Conservation (phyloP, 2,329 filamentous ascomycete genomes). For the Penicillium sp. region DNA sequence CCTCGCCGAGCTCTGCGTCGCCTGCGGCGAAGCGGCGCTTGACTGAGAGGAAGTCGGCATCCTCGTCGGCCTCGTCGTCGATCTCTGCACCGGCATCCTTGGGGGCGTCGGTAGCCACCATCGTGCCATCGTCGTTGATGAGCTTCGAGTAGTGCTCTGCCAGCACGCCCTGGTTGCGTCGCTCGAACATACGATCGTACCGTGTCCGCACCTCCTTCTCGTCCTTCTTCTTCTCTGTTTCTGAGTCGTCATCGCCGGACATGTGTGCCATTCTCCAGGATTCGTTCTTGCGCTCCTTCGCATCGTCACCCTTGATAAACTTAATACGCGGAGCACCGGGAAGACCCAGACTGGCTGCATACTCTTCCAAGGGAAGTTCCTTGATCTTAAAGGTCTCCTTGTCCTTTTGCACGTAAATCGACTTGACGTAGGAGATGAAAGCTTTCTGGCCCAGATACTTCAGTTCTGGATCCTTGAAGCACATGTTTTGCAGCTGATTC, state of each 20-base stretch:
- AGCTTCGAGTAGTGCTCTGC: slow-evolving; percentile 92
- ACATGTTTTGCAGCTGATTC: slow-evolving; percentile 86
- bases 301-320: slow-evolving; percentile 84
- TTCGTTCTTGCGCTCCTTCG: slow-evolving; percentile 84
- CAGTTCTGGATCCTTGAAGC: slow-evolving; percentile 88
- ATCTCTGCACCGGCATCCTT: slow-evolving; percentile 29
- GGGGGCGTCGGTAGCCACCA: slow-evolving; percentile 30
- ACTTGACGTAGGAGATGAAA: slow-evolving; percentile 85
- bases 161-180: slow-evolving; percentile 91
- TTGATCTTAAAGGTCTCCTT: slow-evolving; percentile 87
- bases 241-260: slow-evolving; percentile 57
- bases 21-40: slow-evolving; percentile 80
- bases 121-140: slow-evolving; percentile 60
- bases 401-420: slow-evolving; percentile 82
- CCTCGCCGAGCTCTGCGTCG: slow-evolving; percentile 52
- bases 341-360: slow-evolving; percentile 78
- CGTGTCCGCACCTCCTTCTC: slow-evolving; percentile 74
- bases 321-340: slow-evolving; percentile 91
- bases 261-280: slow-evolving; percentile 63
- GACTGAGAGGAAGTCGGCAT: slow-evolving; percentile 80
- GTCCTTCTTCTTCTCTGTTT: slow-evolving; percentile 55
- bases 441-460: slow-evolving; percentile 97
- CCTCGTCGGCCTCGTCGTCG: slow-evolving; percentile 59
- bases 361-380: slow-evolving; percentile 80
- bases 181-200: slow-evolving; percentile 97